Percentiles rank a stretch among this genome's conserved stretches.
Conservation (phyloP, 805 yeast species). For the Metschnikowia shivogae region DNA sequence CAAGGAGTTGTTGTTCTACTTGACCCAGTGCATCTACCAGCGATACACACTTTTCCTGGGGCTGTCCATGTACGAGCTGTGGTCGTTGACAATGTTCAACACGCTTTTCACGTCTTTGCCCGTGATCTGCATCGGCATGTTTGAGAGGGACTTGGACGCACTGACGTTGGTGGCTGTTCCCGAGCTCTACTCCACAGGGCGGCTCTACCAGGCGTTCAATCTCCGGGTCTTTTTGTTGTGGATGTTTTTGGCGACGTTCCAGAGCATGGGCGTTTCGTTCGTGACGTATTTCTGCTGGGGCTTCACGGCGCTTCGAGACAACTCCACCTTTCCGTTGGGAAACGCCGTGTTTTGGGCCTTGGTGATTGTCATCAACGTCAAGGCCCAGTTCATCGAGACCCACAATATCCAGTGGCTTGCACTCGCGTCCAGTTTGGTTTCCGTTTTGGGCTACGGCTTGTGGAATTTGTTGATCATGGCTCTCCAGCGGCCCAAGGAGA, state of each 20-base stretch:
- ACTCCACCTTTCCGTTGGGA: constrained; percentile 79
- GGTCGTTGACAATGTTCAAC: constrained; percentile 97
- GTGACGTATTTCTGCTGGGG: constrained; percentile 70
- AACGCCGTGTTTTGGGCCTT: constrained; percentile 69
- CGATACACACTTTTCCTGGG: constrained; percentile 87
- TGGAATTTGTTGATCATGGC: constrained; percentile 80
- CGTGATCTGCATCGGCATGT: constrained; percentile 90
- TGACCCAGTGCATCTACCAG: constrained; percentile 86
- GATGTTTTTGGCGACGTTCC: constrained; percentile 72
- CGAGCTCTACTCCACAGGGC: constrained; percentile 76
- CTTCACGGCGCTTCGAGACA: constrained; percentile 58
- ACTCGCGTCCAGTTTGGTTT: constrained; percentile 59
- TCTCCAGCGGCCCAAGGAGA: constrained; percentile 51
- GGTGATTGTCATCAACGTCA: constrained; percentile 68
- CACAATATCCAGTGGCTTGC: constrained; percentile 67
- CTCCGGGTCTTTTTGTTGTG: constrained; percentile 66
- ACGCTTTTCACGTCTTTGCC: constrained; percentile 92
- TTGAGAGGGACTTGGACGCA: constrained; percentile 86
- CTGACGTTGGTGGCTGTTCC: constrained; percentile 89
- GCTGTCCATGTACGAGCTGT: constrained; percentile 85
- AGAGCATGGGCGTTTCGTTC: constrained; percentile 69
- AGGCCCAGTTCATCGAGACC: constrained; percentile 79
- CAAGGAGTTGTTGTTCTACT: constrained; percentile 85
- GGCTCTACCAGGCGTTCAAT: constrained; percentile 70
- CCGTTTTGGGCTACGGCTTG: constrained; percentile 77